Base-by-base conservation (phyloP, 805 yeast genomes). In the Candida saitoana region DNA sequence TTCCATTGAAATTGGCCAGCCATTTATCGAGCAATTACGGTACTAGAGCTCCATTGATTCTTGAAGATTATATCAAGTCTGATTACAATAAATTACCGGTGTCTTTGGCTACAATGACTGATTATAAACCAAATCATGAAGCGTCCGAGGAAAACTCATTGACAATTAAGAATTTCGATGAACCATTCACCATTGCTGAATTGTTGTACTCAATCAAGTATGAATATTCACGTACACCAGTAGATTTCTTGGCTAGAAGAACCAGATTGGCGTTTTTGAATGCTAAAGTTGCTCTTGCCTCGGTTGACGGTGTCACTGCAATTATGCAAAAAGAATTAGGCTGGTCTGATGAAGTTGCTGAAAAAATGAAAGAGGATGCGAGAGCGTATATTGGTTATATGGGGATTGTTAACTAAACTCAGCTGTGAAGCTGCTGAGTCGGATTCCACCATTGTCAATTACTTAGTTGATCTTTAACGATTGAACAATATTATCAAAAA, bases 181-280 rank as follows among this genome's bases (percentile, higher is more conserved):
- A 82, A 65, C 95, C 96, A 53, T 90, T 88, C 69, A 87, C 95
- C 42, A 77, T 89, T 56, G 97, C 93, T 41, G 98, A 90, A 70
- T 74, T 91, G 63, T 75, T 80, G 57, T 91, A 89, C 67, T 82
- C 88, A 9, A 73, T 88, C 52, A 69, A 78, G 47, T 77, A 87
- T 65, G 98, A 90, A 70, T 87, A 88, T 63, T 80, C 87, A 34
- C 77, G 95, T 68, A 85, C 90, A 9, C 95, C 96, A 36, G 69
- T 83, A 43, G 98, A 90, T 65, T 88, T 90, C 73, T 73, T 90
- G 50, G 87, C 95, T 43, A 84, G 97, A 74, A 84, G 98, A 74
- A 82, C 91, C 41, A 81, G 98, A 67, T 80, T 87, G 60, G 96
- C 96, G 2, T 91, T 89, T 71, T 73, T 90, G 60, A 90, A 90